Base-by-base conservation (phyloP, 169 alveolate genomes). In the Plasmodium vivax region DNA sequence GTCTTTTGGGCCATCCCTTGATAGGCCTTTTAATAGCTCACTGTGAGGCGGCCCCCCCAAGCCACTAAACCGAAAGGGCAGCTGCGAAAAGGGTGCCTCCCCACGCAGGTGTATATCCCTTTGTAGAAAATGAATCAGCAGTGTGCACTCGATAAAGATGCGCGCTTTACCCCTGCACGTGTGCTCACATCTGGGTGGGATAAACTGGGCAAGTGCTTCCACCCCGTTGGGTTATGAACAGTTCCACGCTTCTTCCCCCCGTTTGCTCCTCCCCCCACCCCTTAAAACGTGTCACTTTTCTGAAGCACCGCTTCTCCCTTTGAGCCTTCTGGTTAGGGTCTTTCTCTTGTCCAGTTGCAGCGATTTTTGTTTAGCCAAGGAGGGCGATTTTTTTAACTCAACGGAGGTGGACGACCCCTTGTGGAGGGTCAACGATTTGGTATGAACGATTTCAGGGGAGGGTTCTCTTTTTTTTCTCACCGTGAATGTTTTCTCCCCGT, bases 301-400 rank as follows among this genome's bases (percentile, higher is more conserved):
- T 47, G 58, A 47, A 47, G 19, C 58, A 47, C 12, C 19, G 58
- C 58, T 47, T 47, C 19, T 47, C 58, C 58, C 58, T 47, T 47
- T 47, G 19, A 47, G 7, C 19, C 58, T 47, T 47, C 3, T 47
- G 12, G 58, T 12, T 10, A 47, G 14, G 58, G 43, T 68, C 32
- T 83, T 83, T 71, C 34, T 83, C 74, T 83, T 83, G 32, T 83
- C 81, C 0, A 83, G 30, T 19, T 83, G 38, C 14, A 83, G 54
- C 2, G 83, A 83, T 19, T 83, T 38, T 3, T 71, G 72, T 27
- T 38, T 83, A 38, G 43, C 10, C 68, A 83, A 41, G 9, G 92
- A 19, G 68, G 30, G 47, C 16, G 83, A 19, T 43, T 83, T 83
- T 83, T 83, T 83, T 6, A 62, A 19, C 43, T 83, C 83, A 23